Evolutionary conservation across 352 stramenopile species (phyloP).

Genomic region (Blastocystis sp.): DNA sequence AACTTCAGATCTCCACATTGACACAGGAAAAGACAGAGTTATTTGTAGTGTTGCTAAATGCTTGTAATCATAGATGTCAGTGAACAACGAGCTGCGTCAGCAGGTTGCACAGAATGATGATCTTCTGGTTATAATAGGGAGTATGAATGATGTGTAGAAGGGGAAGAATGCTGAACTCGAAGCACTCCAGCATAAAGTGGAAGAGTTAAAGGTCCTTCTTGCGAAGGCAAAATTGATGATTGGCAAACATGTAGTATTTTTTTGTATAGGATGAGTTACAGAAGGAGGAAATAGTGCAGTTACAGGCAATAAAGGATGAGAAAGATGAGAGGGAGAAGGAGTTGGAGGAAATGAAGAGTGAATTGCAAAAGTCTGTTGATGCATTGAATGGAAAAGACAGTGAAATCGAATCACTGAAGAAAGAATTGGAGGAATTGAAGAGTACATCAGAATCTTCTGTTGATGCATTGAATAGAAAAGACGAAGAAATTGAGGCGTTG

Average conservation of each 20-base stretch:
- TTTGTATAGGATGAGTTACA: not conserved
- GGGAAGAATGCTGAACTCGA: not conserved
- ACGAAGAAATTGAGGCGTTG: not conserved
- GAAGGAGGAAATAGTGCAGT: not conserved
- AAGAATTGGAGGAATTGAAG: not conserved
- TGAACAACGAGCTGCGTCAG: not conserved
- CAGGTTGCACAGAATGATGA: not conserved
- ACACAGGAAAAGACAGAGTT: not conserved
- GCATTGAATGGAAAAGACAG: not conserved
- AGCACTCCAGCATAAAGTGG: not conserved
- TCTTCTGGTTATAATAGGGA: not conserved
- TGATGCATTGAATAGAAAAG: not conserved
- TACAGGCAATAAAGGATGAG: not conserved
- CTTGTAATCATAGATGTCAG: not conserved
- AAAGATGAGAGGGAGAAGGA: not conserved
- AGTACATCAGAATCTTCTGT: not conserved
- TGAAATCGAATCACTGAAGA: not conserved
- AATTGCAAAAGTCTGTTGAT: not conserved
- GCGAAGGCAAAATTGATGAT: constrained; percentile 1
- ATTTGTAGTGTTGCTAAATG: not conserved
- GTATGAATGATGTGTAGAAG: not conserved
- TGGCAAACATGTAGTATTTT: not conserved
- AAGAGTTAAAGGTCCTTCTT: constrained; percentile 18
- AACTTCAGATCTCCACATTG: not conserved
- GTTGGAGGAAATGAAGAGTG: not conserved